A percentile compares a stretch with the other conserved stretches of the same genome.
Conservation (phyloP, 805 yeast genomes). For the Saturnispora dispora region DNA sequence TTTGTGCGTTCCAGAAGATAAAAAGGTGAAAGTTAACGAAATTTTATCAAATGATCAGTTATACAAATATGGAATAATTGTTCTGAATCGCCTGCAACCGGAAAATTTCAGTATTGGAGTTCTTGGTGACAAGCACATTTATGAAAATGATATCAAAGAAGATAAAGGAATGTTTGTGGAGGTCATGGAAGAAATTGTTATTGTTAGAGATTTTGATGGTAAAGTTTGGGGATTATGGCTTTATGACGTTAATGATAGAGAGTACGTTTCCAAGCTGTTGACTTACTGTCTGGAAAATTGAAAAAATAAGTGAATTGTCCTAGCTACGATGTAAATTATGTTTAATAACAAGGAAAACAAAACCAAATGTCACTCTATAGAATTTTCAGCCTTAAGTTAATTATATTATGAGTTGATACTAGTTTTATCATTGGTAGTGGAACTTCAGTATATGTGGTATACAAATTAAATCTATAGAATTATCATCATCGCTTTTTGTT, state of each 20-base stretch:
- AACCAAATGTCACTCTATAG: background rate
- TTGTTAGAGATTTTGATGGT: slow-evolving; percentile 56
- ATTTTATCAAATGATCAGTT: slow-evolving; percentile 31
- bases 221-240: slow-evolving; percentile 76
- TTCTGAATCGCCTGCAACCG: slow-evolving; percentile 59
- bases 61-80: slow-evolving; percentile 59
- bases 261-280: slow-evolving; percentile 39
- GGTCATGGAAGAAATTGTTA: slow-evolving; percentile 58
- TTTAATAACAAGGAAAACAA: background rate
- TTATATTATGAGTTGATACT: background rate
- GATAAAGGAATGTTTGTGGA: slow-evolving; percentile 52
- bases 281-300: slow-evolving; percentile 23
- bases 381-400: background rate
- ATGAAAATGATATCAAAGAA: slow-evolving; percentile 18
- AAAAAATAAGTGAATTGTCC: background rate
- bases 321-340: background rate
- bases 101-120: slow-evolving; percentile 67
- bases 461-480: background rate
- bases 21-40: slow-evolving; percentile 14
- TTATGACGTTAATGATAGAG: slow-evolving; percentile 59
- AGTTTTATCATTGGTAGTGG: background rate
- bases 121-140: slow-evolving; percentile 40
- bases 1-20: slow-evolving; percentile 1
- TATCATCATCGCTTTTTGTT: background rate
- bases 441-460: background rate